Percentiles rank a stretch among this genome's conserved stretches.
Evolutionary conservation across 75 land plant species (phyloP).

Genomic region (Isoetes taiwanensis): DNA sequence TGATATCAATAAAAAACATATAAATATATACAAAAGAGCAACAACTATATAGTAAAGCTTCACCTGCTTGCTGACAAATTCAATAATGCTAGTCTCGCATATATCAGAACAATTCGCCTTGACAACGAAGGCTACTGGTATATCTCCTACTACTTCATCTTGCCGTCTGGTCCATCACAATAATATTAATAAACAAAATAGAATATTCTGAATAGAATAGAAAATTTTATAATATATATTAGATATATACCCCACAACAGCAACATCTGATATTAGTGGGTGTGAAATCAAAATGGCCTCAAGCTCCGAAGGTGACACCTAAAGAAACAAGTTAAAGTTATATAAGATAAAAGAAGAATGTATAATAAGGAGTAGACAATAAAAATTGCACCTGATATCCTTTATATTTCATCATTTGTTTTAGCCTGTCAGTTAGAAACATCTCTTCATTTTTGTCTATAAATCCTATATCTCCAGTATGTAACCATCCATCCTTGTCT

Average conservation of each 20-base stretch:
- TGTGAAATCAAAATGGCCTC: neutral
- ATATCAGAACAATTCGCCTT: slow-evolving; percentile 9
- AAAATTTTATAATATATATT: too few relatives aligned
- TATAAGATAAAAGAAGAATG: neutral
- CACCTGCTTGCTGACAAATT: slow-evolving; percentile 51
- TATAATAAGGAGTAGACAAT: neutral
- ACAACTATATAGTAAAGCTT: too few relatives aligned
- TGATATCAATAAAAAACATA: too few relatives aligned
- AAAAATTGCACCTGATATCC: neutral
- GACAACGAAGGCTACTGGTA: neutral
- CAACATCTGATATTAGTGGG: neutral
- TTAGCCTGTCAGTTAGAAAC: neutral
- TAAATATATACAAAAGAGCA: too few relatives aligned
- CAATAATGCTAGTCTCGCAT: slow-evolving; percentile 52
- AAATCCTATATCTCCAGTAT: neutral
- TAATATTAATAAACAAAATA: neutral
- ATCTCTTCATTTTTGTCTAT: neutral
- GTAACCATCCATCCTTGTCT: neutral
- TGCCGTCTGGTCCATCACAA: neutral
- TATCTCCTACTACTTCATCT: neutral
- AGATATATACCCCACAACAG: neutral
- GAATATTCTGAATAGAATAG: neutral
- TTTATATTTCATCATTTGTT: neutral
- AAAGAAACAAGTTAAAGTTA: neutral
- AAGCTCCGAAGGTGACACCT: neutral